These are phyloP conservation scores for Diplodia intermedia DNA, from an alignment of 2,329 filamentous ascomycete species.

Conservation along the genomic window DNA sequence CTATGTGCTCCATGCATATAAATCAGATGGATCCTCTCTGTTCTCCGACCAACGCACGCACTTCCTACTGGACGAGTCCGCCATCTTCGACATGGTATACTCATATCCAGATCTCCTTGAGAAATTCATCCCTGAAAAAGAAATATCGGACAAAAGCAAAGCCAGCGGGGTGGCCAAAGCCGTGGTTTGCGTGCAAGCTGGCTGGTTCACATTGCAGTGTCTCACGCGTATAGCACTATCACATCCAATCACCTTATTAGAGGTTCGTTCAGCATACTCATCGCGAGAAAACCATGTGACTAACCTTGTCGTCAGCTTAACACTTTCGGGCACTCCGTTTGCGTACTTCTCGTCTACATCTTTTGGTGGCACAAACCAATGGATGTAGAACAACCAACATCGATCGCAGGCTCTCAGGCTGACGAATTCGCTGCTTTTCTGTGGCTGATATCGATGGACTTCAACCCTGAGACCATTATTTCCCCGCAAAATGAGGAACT, in stretches of 20 bases:
- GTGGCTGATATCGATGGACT: background rate
- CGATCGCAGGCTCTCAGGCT: background rate
- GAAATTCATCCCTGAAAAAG: background rate
- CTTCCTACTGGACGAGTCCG: constrained; percentile 6
- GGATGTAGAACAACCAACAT: constrained; percentile 35
- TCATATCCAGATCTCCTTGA: constrained; percentile 26
- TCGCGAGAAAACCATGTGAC: too few species aligned
- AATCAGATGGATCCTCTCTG: background rate
- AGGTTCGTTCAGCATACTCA: background rate
- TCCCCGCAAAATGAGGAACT: too few species aligned
- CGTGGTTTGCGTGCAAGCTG: constrained; percentile 41
- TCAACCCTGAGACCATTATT: background rate
- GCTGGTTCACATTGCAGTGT: constrained; percentile 45
- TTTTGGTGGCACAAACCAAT: constrained; percentile 47
- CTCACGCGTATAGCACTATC: constrained; percentile 38
- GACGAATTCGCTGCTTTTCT: background rate
- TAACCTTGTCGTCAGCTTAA: constrained; percentile 61
- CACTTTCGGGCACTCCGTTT: constrained; percentile 61
- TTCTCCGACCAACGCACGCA: background rate
- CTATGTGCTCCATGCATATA: constrained; percentile 25
- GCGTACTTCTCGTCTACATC: constrained; percentile 44
- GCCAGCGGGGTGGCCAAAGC: constrained; percentile 35
- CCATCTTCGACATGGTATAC: background rate
- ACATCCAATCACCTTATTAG: constrained; percentile 54
- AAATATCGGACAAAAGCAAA: background rate